phyloP scores from a whole-genome alignment of 352 stramenopile species.

The Phytophthora sansomeana region DNA sequence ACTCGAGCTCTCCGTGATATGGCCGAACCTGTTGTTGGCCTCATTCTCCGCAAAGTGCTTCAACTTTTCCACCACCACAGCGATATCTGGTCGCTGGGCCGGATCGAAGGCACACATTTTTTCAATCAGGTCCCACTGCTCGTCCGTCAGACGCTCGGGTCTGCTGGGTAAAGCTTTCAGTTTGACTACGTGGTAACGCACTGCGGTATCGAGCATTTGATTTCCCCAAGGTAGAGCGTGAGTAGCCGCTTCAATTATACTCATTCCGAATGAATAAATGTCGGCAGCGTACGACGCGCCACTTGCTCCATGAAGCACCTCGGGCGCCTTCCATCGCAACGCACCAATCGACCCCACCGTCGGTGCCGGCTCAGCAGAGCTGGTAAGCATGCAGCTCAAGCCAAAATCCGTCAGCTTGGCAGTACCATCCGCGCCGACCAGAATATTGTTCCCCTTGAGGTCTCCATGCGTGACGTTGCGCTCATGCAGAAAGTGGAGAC shows the following conservation, averaged over 20 bases:
- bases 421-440: slow-evolving; percentile 37
- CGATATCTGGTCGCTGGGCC: slow-evolving; percentile 16
- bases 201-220: slow-evolving; percentile 13
- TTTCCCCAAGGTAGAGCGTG: slow-evolving; percentile 27
- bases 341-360: slow-evolving; percentile 17
- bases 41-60: slow-evolving; percentile 23
- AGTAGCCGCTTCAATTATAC: slow-evolving; percentile 36
- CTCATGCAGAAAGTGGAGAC: slow-evolving; percentile 37
- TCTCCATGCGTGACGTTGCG: slow-evolving; percentile 33
- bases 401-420: slow-evolving; percentile 47
- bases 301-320: slow-evolving; percentile 17
- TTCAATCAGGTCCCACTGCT: slow-evolving; percentile 34
- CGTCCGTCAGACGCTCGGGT: slow-evolving; percentile 19
- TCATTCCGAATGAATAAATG: slow-evolving; percentile 43
- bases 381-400: slow-evolving; percentile 27
- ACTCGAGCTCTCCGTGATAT: slow-evolving; percentile 3
- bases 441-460: slow-evolving; percentile 38
- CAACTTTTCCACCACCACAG: slow-evolving; percentile 21
- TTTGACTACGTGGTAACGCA: slow-evolving; percentile 25
- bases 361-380: background rate
- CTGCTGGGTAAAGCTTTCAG: slow-evolving; percentile 13
- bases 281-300: slow-evolving; percentile 25
- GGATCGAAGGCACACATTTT: slow-evolving; percentile 29
- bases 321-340: slow-evolving; percentile 33
- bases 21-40: slow-evolving; percentile 5